These are phyloP conservation scores for Linum lewisii DNA, from an alignment of 345 rosid genomes.

Conservation along the genomic window DNA sequence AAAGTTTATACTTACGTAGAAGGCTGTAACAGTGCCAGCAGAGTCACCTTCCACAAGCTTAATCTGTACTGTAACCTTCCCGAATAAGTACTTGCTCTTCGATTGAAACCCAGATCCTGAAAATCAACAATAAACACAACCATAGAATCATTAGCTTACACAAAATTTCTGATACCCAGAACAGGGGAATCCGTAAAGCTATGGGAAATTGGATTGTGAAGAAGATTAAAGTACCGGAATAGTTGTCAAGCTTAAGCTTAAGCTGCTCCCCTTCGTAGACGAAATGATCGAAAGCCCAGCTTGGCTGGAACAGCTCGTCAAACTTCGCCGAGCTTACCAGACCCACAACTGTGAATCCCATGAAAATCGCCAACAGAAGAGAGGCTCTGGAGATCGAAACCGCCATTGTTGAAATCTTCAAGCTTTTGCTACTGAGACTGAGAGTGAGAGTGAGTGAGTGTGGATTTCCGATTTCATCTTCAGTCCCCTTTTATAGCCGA, in stretches of 20 bases:
- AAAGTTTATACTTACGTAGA: constrained; percentile 80
- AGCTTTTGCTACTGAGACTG: not conserved
- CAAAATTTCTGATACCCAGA: not conserved
- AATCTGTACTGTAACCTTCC: constrained; percentile 77
- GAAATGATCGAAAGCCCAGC: constrained; percentile 87
- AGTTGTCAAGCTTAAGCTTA: constrained; percentile 78
- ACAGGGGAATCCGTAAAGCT: too few species aligned
- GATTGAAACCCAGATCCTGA: constrained; percentile 95
- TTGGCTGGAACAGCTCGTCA: constrained; percentile 66
- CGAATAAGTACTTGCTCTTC: constrained; percentile 83
- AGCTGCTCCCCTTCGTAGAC: constrained; percentile 71
- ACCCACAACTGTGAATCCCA: not conserved
- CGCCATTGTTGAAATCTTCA: not conserved
- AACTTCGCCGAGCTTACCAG: constrained; percentile 24
- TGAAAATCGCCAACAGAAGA: not conserved
- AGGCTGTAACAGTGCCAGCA: constrained; percentile 98
- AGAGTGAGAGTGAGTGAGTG: constrained; percentile 1
- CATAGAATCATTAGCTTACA: not conserved
- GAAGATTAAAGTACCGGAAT: constrained; percentile 89
- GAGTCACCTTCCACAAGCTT: constrained; percentile 98
- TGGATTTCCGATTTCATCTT: not conserved
- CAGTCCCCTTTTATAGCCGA: not conserved
- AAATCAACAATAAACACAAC: not conserved
- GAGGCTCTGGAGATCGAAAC: not conserved
- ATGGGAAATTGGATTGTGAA: not conserved